Conservation (phyloP, 805 yeast species). For the Candida railenensis region DNA sequence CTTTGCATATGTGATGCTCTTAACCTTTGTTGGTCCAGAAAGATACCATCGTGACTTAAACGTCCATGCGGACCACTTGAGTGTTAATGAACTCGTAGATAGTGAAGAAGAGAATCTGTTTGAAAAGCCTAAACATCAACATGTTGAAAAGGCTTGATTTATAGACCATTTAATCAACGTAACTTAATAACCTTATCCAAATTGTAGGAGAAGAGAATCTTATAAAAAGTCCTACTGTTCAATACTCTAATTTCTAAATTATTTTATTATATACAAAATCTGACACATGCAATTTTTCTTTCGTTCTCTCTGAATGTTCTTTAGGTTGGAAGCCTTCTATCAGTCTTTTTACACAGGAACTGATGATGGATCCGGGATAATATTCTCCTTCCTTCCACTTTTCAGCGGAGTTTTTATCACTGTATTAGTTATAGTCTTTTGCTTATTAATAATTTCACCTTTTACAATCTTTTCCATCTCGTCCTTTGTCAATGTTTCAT, state of each 20-base stretch:
- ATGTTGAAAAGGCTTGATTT: background rate
- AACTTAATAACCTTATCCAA: no score
- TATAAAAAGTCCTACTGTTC: no score
- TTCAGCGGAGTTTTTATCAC: slow-evolving; percentile 37
- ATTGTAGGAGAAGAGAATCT: no score
- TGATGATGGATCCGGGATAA: slow-evolving; percentile 11
- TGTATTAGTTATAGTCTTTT: slow-evolving; percentile 70
- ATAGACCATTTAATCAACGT: no score
- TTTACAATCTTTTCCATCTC: slow-evolving; percentile 85
- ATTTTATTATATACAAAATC: background rate
- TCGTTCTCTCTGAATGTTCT: no score
- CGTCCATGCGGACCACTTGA: slow-evolving; percentile 6
- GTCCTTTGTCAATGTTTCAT: slow-evolving; percentile 87
- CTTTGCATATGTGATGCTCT: slow-evolving; percentile 48
- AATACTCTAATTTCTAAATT: background rate
- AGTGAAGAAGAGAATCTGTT: background rate
- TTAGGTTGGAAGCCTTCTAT: no score
- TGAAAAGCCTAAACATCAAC: slow-evolving; percentile 1
- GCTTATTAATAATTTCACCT: slow-evolving; percentile 74
- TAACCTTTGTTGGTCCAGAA: slow-evolving; percentile 60
- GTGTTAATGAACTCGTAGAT: background rate
- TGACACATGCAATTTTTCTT: background rate
- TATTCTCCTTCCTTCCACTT: slow-evolving; percentile 10
- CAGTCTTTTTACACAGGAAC: slow-evolving; percentile 12
- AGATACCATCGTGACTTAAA: slow-evolving; percentile 37